Evolutionary conservation across 495 filamentous ascomycete genomes (phyloP), one percentile per base, ranked within the genome.

Genomic region (Penicillium mononematosum): DNA sequence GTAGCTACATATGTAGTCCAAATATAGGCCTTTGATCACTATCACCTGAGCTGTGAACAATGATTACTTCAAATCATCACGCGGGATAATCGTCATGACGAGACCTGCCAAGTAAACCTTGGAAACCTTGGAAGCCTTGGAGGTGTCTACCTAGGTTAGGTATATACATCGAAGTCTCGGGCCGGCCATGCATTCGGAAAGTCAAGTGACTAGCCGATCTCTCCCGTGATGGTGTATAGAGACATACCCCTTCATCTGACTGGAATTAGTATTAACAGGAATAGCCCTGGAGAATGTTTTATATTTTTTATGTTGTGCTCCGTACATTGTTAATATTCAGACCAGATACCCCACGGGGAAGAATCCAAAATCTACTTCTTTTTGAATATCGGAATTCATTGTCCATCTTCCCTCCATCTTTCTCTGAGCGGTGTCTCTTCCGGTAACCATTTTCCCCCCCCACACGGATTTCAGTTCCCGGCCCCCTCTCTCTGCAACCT

Each of bases 401-500:
- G 48, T 41, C 48, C 48, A 32, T 16, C 7, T 39, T 8, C 32
- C 22, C 22, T 22, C 19, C n/a, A 32, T 38, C 31, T 22, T 22
- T 2, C 17, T n/a, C 17, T 50, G 17, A 49, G 46, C 48, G 34
- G 49, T 27, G 49, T 39, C 49, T 3, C 4, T 38, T 50, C 17
- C 48, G 48, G 48, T 17, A 53, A 52, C 38, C 50, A 44, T 42
- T 53, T 53, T 53, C 50, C 50, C 32, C 22, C 8, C 42, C 32
- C 22, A 5, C 36, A 42, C 65, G 65, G 65, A 68, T 66, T 59
- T 54, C 60, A 58, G 43, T 59, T 66, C 62, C 63, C 65, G 65
- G 39, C 29, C 32, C 31, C 31, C 54, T 55, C 59, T 51, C 31
- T 52, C 22, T 17, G n/a, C 42, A 50, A 29, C 51, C 32, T 32